Conservation (phyloP, 2,329 filamentous ascomycete genomes). For the Alternaria arbusti region DNA sequence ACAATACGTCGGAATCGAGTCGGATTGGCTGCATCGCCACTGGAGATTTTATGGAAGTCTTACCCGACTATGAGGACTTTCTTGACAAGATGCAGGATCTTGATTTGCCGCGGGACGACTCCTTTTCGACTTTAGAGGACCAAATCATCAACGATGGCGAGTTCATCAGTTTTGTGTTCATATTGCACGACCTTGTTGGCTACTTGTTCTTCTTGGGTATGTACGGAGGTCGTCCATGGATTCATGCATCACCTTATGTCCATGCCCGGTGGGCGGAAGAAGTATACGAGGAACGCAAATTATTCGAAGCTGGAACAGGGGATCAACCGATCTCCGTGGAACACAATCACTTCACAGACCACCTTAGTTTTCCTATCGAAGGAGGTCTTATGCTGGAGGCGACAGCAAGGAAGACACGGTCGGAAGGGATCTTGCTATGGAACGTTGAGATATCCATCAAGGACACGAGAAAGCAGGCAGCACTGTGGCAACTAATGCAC, state of each 20-base stretch:
- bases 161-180: neutral
- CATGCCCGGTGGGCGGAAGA: neutral
- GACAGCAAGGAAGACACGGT: neutral
- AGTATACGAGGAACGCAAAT: neutral
- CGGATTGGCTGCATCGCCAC: neutral
- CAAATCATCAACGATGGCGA: neutral
- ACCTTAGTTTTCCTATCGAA: neutral
- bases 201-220: neutral
- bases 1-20: neutral
- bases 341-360: neutral
- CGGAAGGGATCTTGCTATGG: neutral
- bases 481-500: no score
- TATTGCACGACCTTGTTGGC: fast-evolving
- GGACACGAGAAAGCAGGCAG: no score
- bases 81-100: no score
- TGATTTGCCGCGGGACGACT: neutral
- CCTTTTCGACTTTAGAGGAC: neutral
- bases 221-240: neutral
- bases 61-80: neutral
- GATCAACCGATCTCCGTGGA: fast-evolving
- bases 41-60: neutral
- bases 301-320: neutral
- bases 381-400: neutral
- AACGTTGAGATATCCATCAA: no score
- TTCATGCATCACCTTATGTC: neutral